Base-by-base conservation (phyloP, 225 moss, liverwort and hornwort species). In the Takakia lepidozioides region DNA sequence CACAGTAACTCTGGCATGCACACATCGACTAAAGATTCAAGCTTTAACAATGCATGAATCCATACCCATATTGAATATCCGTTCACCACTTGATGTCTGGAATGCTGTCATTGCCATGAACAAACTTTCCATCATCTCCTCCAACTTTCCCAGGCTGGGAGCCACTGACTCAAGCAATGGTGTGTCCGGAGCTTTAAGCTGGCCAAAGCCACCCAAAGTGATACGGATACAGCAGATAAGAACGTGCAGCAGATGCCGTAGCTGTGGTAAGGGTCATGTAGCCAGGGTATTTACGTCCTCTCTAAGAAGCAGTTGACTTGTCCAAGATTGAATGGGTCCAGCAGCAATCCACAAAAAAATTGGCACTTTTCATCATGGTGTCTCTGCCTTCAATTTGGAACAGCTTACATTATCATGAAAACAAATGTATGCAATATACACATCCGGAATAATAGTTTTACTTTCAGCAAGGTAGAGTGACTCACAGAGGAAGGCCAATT, bases 401-500 rank as follows among this genome's bases (percentile, higher is more conserved):
- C n/a, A n/a, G n/a, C n/a, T n/a, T n/a, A n/a, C n/a, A n/a, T n/a
- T n/a, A n/a, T n/a, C n/a, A n/a, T 4, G 3, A 41, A 20, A 41
- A 41, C n/a, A n/a, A n/a, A n/a, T n/a, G n/a, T n/a, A n/a, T n/a
- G 4, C 19, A 7, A 41, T 20, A 19, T 17, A 9, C 20, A 2
- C 19, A 41, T 6, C 13, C 9, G 40, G 16, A 40, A 40, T 16
- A 41, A 16, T 20, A 41, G 41, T n/a, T n/a, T n/a, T n/a, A 19
- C 20, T 41, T 20, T 41, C 41, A 19, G 4, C 18, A 16, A 19
- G 7, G 11, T 41, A 9, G 10, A 5, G n/a, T 32, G 5, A 73
- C 79, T 60, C 61, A 95, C 95, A 49, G 42, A 14, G 23, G 63
- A 59, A 57, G 98, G 91, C 98, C 98, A 85, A 16, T 66, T 72